Evolutionary conservation across 1,139 yeast genomes (phyloP), one percentile per base, ranked within the genome.

Genomic region (Suhomyces maxii): DNA sequence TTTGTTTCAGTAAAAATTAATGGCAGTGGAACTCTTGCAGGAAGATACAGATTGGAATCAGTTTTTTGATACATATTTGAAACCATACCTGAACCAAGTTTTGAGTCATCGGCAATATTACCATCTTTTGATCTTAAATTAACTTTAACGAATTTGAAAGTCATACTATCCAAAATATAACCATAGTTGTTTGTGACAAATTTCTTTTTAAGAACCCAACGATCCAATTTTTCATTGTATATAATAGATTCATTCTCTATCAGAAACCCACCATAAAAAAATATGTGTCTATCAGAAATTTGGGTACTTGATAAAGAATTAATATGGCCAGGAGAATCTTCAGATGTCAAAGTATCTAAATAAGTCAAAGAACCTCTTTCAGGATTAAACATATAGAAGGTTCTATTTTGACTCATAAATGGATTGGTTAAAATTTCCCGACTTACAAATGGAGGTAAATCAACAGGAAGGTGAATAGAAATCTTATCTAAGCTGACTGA

Each of bases 211-310:
- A 75, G 61, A 6, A 73, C 58, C 79, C 79, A 75, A 14, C 72
- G 53, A 41, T 68, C 70, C 5, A 58, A 42, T 1, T 59, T 58
- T 3, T 60, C 48, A 18, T 57, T 47, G 46, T 67, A 64, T 4
- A 51, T 48, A 2, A 65, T 67, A 0, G 64, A 54, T 28, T 59
- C 62, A 26, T 58, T 57, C 23, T 52, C 51, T 25, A 75, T 50
- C 48, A 56, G 58, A 54, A 71, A 75, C 4, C 80, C 80, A 6
- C 79, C 80, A 48, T 63, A 72, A 48, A 69, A 69, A 51, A 75
- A 73, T 10, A 68, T 59, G 50, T 74, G 77, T 23, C 63, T 55
- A 10, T 64, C 59, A 0, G 78, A 67, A 9, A 75, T 63, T 38
- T 58, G 60, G 8, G 73, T 61, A 34, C 67, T 59, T 1, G 58